Base-by-base conservation (phyloP, 768 basidiomycete species). In the Mrakia frigida region DNA sequence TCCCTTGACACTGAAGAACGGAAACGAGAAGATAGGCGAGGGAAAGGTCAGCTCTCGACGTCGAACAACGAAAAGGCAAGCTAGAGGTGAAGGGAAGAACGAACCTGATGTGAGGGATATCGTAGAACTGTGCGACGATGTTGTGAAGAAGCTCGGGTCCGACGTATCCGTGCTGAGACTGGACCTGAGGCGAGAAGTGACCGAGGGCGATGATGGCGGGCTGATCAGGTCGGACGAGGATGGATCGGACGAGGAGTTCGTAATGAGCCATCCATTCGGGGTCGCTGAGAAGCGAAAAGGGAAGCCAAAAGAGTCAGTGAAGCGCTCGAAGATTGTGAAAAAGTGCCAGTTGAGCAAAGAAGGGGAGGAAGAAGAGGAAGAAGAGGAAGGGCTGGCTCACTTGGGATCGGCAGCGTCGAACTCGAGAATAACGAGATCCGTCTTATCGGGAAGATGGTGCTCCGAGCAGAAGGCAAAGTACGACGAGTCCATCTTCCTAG, bases 131-230 rank as follows among this genome's bases (percentile, higher is more conserved):
- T 1, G 97, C 92, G 0, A 98, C 94, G 75, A 91, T 84, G 79
- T 87, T 90, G 83, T 99, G 96, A 86, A 89, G 89, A 80, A 93
- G 89, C 81, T 97, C 95, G 1, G 95, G 91, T 2, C 96, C 95
- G 4, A 89, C 89, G 81, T 92, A 97, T 2, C 94, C 95, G 80
- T 92, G 86, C 31, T 87, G 84, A 52, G 88, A 86, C 80, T 95
- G 92, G 0, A 90, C 81, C 81, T 99, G 94, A 0, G 95, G 92
- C 73, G 88, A 89, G 82, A 98, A 98, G 84, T 98, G 95, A 23
- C 96, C 96, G n/a, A 99, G 89, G 76, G 98, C 87, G 80, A 99
- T 83, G 77, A 99, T 89, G 43, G 95, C 97, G 23, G 97, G 97
- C 77, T 91, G 88, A 80, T 97, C 94, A 1, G 91, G 92, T 37